A percentile compares a stretch with the other conserved stretches of the same genome.
Conservation (phyloP, 2,329 filamentous ascomycete genomes). For the Chrysosphaeria jannelii region DNA sequence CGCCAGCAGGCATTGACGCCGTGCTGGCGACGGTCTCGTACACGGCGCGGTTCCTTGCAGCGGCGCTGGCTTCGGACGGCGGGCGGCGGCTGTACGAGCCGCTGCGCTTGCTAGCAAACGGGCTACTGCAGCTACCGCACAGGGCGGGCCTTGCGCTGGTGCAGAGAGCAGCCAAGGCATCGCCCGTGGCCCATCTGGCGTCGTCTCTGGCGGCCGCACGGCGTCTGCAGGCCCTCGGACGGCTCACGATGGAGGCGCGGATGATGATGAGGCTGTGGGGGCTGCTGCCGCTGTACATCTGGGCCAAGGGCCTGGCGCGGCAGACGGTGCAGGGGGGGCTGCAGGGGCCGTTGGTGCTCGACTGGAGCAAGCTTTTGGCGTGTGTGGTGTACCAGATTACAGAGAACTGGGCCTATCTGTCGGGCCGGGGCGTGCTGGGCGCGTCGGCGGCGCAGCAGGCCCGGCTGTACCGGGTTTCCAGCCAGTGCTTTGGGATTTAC, state of each 20-base stretch:
- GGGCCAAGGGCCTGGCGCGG: slow-evolving; percentile 21
- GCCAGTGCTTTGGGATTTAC: slow-evolving; percentile 52
- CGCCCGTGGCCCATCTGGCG: slow-evolving; percentile 4
- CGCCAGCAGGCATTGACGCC: slow-evolving; percentile 37
- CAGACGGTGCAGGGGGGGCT: slow-evolving; percentile 4
- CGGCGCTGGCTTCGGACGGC: slow-evolving; percentile 19
- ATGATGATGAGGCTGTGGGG: slow-evolving; percentile 53
- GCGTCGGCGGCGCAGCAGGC: slow-evolving; percentile 24
- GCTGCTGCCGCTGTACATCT: slow-evolving; percentile 41
- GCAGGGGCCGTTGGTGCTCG: slow-evolving; percentile 21
- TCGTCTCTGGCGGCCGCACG: slow-evolving; percentile 13
- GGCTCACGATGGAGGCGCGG: slow-evolving; percentile 36
- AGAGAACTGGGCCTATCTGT: slow-evolving; percentile 61
- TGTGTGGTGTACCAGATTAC: slow-evolving; percentile 45
- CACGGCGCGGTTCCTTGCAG: slow-evolving; percentile 22
- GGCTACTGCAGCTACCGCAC: no score
- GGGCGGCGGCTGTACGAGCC: slow-evolving; percentile 10
- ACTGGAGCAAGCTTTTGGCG: slow-evolving; percentile 34
- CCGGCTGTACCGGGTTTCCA: slow-evolving; percentile 39
- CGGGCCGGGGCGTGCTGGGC: slow-evolving; percentile 37
- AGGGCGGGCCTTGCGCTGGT: slow-evolving; percentile 16
- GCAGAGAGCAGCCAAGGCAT: slow-evolving; percentile 6
- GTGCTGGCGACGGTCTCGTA: slow-evolving; percentile 41
- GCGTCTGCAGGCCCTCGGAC: slow-evolving; percentile 28
- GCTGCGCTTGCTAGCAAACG: slow-evolving; percentile 19